Evolutionary conservation across 2,329 filamentous ascomycete species (phyloP).

Genomic region (Xylariaceae sp.): DNA sequence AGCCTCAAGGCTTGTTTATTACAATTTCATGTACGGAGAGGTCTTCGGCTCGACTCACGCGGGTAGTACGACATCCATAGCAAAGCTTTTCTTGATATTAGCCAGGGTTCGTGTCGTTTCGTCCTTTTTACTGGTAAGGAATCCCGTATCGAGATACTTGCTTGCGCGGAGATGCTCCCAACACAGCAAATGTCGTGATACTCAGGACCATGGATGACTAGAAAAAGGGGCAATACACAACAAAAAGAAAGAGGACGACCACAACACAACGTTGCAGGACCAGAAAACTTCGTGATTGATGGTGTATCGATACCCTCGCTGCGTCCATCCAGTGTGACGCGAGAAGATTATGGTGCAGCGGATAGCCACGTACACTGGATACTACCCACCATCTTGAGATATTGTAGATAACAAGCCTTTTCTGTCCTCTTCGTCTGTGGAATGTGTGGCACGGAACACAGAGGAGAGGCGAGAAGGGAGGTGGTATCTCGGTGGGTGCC

Average conservation of each 20-base stretch:
- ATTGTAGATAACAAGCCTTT: not conserved
- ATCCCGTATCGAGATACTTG: not conserved
- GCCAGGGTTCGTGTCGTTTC: not conserved
- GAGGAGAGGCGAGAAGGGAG: too few species aligned
- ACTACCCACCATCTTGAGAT: not conserved
- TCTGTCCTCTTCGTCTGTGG: too few species aligned
- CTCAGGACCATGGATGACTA: not conserved
- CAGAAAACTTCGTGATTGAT: not conserved
- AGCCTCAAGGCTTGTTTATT: constrained; percentile 7
- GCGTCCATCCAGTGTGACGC: not conserved
- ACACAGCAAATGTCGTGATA: not conserved
- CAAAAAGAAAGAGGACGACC: not conserved
- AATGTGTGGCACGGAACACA: too few species aligned
- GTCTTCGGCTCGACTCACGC: not conserved
- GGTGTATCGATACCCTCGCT: too few species aligned
- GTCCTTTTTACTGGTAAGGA: not conserved
- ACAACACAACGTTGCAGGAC: not conserved
- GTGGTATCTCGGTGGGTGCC: too few species aligned
- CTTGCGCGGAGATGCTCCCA: not conserved
- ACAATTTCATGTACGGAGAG: not conserved
- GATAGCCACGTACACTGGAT: not conserved
- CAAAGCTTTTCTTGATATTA: not conserved
- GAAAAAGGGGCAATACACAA: not conserved
- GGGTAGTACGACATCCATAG: not conserved
- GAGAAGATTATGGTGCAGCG: not conserved